A percentile compares a stretch with the other conserved stretches of the same genome.
These are phyloP conservation scores for Eucalyptus brandiana DNA, from an alignment of 345 rosid species.

Conservation along the genomic window DNA sequence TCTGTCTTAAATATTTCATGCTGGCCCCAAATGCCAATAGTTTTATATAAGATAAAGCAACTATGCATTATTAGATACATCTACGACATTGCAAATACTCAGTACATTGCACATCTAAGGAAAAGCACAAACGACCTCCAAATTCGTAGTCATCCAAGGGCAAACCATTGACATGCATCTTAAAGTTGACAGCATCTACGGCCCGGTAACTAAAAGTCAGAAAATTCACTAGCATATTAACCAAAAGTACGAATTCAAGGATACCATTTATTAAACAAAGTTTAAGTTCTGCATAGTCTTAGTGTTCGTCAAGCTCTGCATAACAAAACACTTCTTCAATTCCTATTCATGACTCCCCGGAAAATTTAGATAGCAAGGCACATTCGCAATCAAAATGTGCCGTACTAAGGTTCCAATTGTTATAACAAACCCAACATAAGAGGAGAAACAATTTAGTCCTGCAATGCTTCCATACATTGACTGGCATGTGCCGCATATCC, in stretches of 20 bases:
- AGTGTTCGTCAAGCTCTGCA: too few relatives aligned
- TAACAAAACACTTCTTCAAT: background rate
- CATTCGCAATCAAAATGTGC: background rate
- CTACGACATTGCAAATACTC: slow-evolving; percentile 5
- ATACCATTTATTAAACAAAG: background rate
- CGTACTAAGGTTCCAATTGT: background rate
- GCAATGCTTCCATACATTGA: too few relatives aligned
- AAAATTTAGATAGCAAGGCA: background rate
- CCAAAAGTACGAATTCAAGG: background rate
- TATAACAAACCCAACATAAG: background rate
- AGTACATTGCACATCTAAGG: background rate
- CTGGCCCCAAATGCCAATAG: too few relatives aligned
- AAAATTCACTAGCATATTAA: background rate
- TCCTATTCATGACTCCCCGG: background rate
- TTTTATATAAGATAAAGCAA: too few relatives aligned
- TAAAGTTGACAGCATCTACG: background rate
- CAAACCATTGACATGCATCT: background rate
- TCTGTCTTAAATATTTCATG: too few relatives aligned
- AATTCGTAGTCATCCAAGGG: background rate
- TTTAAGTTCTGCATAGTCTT: background rate
- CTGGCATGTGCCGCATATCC: too few relatives aligned
- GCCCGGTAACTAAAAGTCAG: background rate
- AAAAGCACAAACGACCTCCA: background rate
- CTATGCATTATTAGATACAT: slow-evolving; percentile 16
- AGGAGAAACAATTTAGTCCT: too few relatives aligned